Conservation (phyloP, 176 grass and related monocot species). For the Paspalum notatum region DNA sequence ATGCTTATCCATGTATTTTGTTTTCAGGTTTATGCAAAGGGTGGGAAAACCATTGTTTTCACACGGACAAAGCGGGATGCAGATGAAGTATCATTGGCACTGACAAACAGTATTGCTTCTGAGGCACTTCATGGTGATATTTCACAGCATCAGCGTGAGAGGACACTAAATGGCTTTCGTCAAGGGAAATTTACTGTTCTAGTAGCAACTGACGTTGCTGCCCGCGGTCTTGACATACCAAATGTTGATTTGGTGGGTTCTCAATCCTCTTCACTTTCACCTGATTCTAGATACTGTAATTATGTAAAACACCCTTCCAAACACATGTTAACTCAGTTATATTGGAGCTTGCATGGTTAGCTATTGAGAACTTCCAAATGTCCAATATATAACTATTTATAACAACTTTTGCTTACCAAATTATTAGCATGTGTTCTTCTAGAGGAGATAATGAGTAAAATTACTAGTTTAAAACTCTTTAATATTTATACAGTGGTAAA, state of each 20-base stretch:
- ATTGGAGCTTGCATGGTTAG: background rate
- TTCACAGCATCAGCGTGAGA: conserved; percentile 96
- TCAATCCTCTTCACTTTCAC: conserved; percentile 40
- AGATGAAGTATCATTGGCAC: conserved; percentile 83
- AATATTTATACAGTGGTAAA: conserved; percentile 7
- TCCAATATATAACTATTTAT: conserved; percentile 27
- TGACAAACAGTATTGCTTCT: conserved; percentile 90
- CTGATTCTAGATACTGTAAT: conserved; percentile 40
- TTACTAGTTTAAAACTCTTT: conserved; percentile 14
- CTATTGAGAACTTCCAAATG: background rate
- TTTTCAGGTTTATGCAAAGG: conserved; percentile 92
- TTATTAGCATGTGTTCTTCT: background rate
- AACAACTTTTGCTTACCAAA: background rate
- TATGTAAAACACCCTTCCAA: conserved; percentile 1
- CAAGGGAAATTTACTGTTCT: conserved; percentile 98
- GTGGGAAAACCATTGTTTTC: conserved; percentile 99
- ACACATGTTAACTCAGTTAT: conserved; percentile 14
- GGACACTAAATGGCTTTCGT: conserved; percentile 92
- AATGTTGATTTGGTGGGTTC: conserved; percentile 95
- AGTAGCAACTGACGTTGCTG: conserved; percentile 97
- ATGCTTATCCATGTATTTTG: conserved; percentile 28
- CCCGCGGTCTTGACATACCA: conserved; percentile 96
- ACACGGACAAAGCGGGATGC: conserved; percentile 92
- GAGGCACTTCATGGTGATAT: conserved; percentile 99
- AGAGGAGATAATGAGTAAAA: background rate